Base-by-base conservation (phyloP, 202 grass and related monocot genomes). In the Zizania palustris region DNA sequence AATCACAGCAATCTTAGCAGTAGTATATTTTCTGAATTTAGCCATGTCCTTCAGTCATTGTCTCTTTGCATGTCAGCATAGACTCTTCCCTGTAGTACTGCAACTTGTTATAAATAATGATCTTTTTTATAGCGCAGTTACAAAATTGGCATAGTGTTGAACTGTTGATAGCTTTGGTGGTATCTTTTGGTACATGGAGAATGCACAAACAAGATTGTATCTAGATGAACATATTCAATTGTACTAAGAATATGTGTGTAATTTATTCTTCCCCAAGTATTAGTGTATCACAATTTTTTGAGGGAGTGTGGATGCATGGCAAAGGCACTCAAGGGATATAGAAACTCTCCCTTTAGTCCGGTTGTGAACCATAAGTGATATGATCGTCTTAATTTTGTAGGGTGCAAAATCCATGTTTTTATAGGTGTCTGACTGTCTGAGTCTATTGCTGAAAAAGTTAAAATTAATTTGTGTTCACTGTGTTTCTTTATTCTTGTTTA, bases 11-110 rank as follows among this genome's bases (percentile, higher is more conserved):
- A 83, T 62, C 74, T 73, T 78, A 58, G 60, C 5, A 46, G 63
- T 28, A 12, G 38, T 69, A n/a, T 83, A 12, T 72, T 78, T 56
- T 62, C 43, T 54, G 33, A 22, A 61, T 80, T 71, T 71, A 80
- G 49, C 54, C 9, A 61, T 62, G 33, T 71, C 71, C 34, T 13
- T 65, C 49, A 62, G 33, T 71, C 71, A n/a, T 13, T 65, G 16
- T 67, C 45, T 45, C 5, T 65, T 63, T 46, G 28, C 57, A 42
- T 76, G 6, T 48, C 36, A 59, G 10, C 42, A 34, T 80, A 28
- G 28, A 70, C 44, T 69, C 44, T 39, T 80, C 14, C 33, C 50
- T 62, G 67, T 62, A 62, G 7, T 43, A 20, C 22, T 8, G 11
- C 18, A 49, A 40, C 62, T 63, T 59, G 58, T 40, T 36, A 35